Evolutionary conservation across 106 monocot species (phyloP).

Genomic region (Acorus gramineus): DNA sequence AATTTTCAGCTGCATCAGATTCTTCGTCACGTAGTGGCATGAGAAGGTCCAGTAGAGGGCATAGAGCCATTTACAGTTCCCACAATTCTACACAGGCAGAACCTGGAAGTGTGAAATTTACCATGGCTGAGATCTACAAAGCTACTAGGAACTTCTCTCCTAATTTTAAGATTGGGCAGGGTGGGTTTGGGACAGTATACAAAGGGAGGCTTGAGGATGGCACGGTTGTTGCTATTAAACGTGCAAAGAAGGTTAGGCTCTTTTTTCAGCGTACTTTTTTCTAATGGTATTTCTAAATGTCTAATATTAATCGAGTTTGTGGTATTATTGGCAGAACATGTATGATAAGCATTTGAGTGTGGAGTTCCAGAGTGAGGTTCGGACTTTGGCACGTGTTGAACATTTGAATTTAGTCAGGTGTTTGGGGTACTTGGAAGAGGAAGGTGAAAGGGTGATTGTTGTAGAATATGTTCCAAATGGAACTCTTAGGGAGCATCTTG

Average conservation of each 20-base stretch:
- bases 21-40: too few species aligned
- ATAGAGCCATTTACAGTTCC: neutral
- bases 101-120: constrained; percentile 14
- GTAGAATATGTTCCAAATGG: constrained; percentile 61
- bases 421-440: constrained; percentile 39
- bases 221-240: constrained; percentile 58
- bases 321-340: constrained; percentile 12
- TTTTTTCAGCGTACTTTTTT: too few species aligned
- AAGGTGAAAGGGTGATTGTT: constrained; percentile 42
- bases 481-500: constrained; percentile 57
- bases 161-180: constrained; percentile 52
- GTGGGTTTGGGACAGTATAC: constrained; percentile 72
- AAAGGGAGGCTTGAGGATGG: constrained; percentile 47
- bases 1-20: too few species aligned
- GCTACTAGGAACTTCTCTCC: constrained; percentile 69
- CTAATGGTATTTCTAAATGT: too few species aligned
- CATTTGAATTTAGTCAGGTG: constrained; percentile 54
- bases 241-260: constrained; percentile 51
- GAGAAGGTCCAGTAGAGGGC: too few species aligned
- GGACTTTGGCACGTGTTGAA: constrained; percentile 39
- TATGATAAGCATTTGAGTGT: constrained; percentile 25
- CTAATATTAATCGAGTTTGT: neutral
- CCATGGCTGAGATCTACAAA: constrained; percentile 37
- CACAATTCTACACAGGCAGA: neutral
- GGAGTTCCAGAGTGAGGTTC: constrained; percentile 47